Evolutionary conservation across 2,329 filamentous ascomycete genomes (phyloP).

Genomic region (Xylariales sp.): DNA sequence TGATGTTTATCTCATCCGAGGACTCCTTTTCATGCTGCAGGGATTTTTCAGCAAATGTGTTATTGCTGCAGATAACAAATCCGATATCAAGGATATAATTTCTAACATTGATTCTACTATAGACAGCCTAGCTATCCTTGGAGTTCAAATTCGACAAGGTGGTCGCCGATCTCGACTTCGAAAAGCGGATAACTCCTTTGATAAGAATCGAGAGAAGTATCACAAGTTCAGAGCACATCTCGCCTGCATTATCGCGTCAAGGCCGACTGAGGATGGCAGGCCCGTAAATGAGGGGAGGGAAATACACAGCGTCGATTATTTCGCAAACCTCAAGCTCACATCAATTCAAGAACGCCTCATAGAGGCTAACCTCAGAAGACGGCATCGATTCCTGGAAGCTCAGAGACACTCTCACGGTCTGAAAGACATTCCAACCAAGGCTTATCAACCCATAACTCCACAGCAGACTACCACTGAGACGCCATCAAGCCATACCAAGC

Average conservation of each 20-base stretch:
- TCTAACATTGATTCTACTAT: slow-evolving; percentile 20
- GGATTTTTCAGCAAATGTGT: slow-evolving; percentile 8
- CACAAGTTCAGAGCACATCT: slow-evolving; percentile 13
- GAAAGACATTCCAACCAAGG: not conserved
- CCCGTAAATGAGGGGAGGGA: slow-evolving; percentile 1
- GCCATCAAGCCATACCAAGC: slow-evolving; percentile 8
- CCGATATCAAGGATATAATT: slow-evolving; percentile 12
- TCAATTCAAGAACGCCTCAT: slow-evolving; percentile 20
- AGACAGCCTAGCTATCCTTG: slow-evolving; percentile 6
- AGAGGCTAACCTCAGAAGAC: slow-evolving; percentile 14
- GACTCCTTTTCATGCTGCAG: slow-evolving; percentile 14
- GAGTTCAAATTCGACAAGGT: slow-evolving; percentile 17
- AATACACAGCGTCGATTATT: slow-evolving; percentile 18
- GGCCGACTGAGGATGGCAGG: slow-evolving; percentile 10
- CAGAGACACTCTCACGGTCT: slow-evolving; percentile 13
- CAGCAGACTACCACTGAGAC: not conserved
- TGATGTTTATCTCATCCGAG: slow-evolving; percentile 16
- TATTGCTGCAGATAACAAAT: slow-evolving; percentile 15
- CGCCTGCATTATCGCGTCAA: slow-evolving; percentile 9
- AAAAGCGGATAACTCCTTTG: slow-evolving; percentile 15
- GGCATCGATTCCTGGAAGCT: slow-evolving; percentile 13
- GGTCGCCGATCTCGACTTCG: slow-evolving; percentile 6
- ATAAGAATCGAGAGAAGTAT: slow-evolving; percentile 16
- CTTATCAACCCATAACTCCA: not conserved
- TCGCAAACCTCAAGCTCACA: slow-evolving; percentile 14